A percentile compares a stretch with the other conserved stretches of the same genome.
These are phyloP conservation scores for Pythium aquatile DNA, from an alignment of 352 stramenopile genomes.

Conservation along the genomic window DNA sequence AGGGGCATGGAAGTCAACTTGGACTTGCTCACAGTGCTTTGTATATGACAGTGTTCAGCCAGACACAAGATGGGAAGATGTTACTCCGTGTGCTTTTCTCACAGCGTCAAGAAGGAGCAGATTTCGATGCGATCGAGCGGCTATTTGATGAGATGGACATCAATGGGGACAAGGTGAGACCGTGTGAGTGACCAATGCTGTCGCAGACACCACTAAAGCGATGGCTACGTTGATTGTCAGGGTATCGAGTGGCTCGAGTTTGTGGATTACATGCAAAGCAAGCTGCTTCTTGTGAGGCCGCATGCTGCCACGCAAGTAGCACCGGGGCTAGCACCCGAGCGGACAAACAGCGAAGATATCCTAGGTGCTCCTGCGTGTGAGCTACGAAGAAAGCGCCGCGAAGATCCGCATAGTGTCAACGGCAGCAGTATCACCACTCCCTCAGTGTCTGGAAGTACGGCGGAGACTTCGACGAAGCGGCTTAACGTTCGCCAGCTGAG, in stretches of 20 bases:
- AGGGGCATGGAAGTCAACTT: background rate
- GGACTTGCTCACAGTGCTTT: background rate
- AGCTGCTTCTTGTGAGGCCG: conserved; percentile 14
- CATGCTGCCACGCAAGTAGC: background rate
- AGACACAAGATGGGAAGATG: conserved; percentile 39
- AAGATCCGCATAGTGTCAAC: conserved; percentile 11
- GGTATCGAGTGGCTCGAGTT: conserved; percentile 61
- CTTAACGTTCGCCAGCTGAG: conserved; percentile 13
- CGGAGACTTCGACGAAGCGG: background rate
- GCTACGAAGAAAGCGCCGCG: conserved; percentile 18
- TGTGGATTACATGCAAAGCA: conserved; percentile 42
- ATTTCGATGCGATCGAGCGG: conserved; percentile 21
- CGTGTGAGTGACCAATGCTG: background rate
- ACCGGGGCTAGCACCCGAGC: background rate
- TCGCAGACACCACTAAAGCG: too few relatives aligned
- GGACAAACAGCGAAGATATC: background rate
- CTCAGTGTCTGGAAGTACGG: background rate
- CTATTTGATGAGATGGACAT: conserved; percentile 54
- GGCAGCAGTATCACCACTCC: background rate
- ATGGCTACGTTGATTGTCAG: background rate
- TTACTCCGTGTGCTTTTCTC: conserved; percentile 37
- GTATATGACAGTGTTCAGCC: conserved; percentile 31
- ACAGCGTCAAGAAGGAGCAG: background rate
- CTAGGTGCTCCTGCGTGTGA: background rate
- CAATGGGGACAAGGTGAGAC: conserved; percentile 43